Base-by-base conservation (phyloP, 805 yeast genomes). In the Candida arabinofermentans region DNA sequence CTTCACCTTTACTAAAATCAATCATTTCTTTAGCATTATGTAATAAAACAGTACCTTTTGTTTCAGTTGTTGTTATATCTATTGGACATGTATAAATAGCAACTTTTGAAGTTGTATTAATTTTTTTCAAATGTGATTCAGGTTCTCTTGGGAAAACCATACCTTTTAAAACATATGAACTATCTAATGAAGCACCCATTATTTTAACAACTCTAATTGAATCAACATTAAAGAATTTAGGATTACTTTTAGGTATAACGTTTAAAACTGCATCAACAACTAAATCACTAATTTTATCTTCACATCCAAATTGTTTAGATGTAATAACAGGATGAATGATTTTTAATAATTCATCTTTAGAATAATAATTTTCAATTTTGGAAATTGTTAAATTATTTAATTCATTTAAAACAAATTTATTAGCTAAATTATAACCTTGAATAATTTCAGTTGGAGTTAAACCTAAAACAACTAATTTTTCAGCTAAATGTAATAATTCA, bases 81-180 rank as follows among this genome's bases (percentile, higher is more conserved):
- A 93, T 79, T 22, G 98, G 97, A 64, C 96, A 83, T 8, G 96
- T 88, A 70, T 74, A 93, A 2, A 89, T 90, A 8, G 86, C 99
- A 35, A 93, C 98, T 62, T 87, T 89, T 14, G 95, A 79, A 53
- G 74, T 79, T 35, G 64, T 57, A 8, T 55, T 61, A 43, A 84
- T 69, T 47, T 81, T 75, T 61, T 87, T 88, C 37, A 90, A 66
- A 51, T 79, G 81, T 13, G 97, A 95, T 64, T 91, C 98, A n/a
- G 98, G 96, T 64, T 89, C 96, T 56, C 95, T 79, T 52, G 95
- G 95, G 75, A 93, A 91, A 29, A 93, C 96, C 99, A 93, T 93
- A 53, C 99, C 99, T 66, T 86, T 87, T 49, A 93, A 72, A 40
- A 93, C 98, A 55, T 75, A 75, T 10, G 95, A 84, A 54, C 74